phyloP scores from a whole-genome alignment of 2,329 filamentous ascomycete species.

The Ophiocordyceps polyrhachis-furcata region DNA sequence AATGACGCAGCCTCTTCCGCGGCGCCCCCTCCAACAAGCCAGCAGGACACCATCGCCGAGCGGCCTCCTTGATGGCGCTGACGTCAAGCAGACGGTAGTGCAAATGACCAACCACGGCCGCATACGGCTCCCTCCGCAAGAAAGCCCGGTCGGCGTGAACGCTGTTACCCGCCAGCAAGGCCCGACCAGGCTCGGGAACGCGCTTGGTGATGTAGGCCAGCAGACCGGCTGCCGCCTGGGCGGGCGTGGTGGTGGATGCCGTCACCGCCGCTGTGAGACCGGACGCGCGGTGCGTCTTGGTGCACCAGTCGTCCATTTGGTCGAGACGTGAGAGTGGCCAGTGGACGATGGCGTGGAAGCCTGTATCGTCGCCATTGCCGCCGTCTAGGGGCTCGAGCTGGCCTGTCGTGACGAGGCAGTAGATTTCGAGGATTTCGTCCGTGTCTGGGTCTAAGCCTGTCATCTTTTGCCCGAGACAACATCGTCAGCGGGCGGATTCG shows the following conservation, averaged over 20 bases:
- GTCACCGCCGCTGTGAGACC: constrained; percentile 66
- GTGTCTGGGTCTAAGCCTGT: constrained; percentile 49
- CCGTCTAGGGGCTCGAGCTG: constrained; percentile 46
- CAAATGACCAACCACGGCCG: constrained; percentile 52
- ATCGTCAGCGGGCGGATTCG: no score
- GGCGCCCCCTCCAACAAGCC: constrained; percentile 38
- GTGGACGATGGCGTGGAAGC: constrained; percentile 67
- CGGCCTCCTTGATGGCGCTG: constrained; percentile 81
- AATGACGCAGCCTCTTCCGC: constrained; percentile 56
- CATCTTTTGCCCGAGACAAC: constrained; percentile 46
- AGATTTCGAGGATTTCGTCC: constrained; percentile 81
- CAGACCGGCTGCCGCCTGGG: constrained; percentile 52
- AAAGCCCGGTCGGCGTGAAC: constrained; percentile 83
- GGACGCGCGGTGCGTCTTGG: constrained; percentile 55
- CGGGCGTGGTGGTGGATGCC: constrained; percentile 50
- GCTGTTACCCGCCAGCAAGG: constrained; percentile 75
- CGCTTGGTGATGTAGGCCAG: constrained; percentile 59
- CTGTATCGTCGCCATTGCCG: constrained; percentile 34
- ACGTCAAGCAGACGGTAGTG: constrained; percentile 88
- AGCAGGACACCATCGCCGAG: constrained; percentile 51
- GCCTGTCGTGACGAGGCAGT: constrained; percentile 75
- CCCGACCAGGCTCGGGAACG: constrained; percentile 47
- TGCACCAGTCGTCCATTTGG: constrained; percentile 81
- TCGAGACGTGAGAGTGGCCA: constrained; percentile 51
- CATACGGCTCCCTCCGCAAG: constrained; percentile 56